Evolutionary conservation across 2,329 filamentous ascomycete species (phyloP).

Genomic region (Chaetothyriales sp.): DNA sequence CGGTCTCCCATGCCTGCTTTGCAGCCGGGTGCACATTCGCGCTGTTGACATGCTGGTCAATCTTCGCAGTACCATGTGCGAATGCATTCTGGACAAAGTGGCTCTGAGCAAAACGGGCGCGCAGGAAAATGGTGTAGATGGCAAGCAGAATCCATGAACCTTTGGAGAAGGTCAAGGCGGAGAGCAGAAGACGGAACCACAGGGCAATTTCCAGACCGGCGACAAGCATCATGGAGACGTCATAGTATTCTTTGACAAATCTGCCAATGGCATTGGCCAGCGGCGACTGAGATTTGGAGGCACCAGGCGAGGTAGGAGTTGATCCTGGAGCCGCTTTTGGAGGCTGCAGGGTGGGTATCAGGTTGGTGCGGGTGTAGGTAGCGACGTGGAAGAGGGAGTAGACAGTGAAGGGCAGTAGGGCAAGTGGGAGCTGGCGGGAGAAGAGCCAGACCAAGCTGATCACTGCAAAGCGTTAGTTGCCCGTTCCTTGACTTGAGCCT

Average conservation of each 20-base stretch:
- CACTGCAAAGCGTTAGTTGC: conserved; percentile 35
- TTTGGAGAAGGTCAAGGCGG: conserved; percentile 75
- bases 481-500: not conserved
- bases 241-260: conserved; percentile 98
- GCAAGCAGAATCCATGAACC: conserved; percentile 78
- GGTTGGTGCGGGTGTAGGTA: conserved; percentile 85
- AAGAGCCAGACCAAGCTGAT: conserved; percentile 95
- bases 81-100: conserved; percentile 80
- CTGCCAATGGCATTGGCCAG: conserved; percentile 71
- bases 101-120: conserved; percentile 80
- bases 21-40: conserved; percentile 74
- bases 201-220: conserved; percentile 75
- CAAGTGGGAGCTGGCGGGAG: conserved; percentile 74
- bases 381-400: conserved; percentile 98
- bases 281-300: conserved; percentile 40
- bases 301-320: conserved; percentile 41
- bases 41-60: conserved; percentile 70
- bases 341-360: conserved; percentile 75
- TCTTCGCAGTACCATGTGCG: conserved; percentile 53
- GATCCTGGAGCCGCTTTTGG: conserved; percentile 40
- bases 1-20: conserved; percentile 63
- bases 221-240: conserved; percentile 86
- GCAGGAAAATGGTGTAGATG: conserved; percentile 84
- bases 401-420: conserved; percentile 84
- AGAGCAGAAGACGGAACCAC: conserved; percentile 68